These are phyloP conservation scores for Penicillium egyptiacum DNA, from an alignment of 495 filamentous ascomycete species.

Conservation along the genomic window DNA sequence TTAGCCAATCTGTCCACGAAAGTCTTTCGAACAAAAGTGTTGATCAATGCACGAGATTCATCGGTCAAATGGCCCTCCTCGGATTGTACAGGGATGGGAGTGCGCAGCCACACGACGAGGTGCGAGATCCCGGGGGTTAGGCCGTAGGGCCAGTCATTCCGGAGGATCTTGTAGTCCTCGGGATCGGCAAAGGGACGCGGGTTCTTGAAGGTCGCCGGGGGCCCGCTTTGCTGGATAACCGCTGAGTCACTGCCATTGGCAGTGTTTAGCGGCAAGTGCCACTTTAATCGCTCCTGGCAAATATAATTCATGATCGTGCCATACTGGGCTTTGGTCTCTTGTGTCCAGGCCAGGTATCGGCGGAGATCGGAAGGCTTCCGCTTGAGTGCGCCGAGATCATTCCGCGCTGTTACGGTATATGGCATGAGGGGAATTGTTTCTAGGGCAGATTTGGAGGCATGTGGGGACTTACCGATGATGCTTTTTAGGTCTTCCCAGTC, in stretches of 20 bases:
- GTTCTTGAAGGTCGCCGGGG: constrained; percentile 37
- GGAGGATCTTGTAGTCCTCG: constrained; percentile 71
- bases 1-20: constrained; percentile 61
- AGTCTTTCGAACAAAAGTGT: constrained; percentile 62
- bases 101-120: constrained; percentile 60
- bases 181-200: constrained; percentile 65
- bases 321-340: constrained; percentile 66
- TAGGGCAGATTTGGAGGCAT: constrained; percentile 9
- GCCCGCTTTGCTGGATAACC: constrained; percentile 23
- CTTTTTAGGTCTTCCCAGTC: constrained; percentile 66
- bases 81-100: constrained; percentile 48
- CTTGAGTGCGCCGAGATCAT: constrained; percentile 73
- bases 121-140: constrained; percentile 65
- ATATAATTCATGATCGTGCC: constrained; percentile 78
- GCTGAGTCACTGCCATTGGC: constrained; percentile 10
- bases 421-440: constrained; percentile 15
- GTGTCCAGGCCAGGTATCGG: constrained; percentile 80
- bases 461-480: constrained; percentile 60
- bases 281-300: constrained; percentile 67
- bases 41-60: constrained; percentile 60
- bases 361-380: constrained; percentile 79
- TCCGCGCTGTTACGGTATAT: constrained; percentile 49
- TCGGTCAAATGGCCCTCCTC: constrained; percentile 71
- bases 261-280: constrained; percentile 47
- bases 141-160: constrained; percentile 94